Evolutionary conservation across 2,329 filamentous ascomycete genomes (phyloP).

Genomic region (Aspergillus terreus): DNA sequence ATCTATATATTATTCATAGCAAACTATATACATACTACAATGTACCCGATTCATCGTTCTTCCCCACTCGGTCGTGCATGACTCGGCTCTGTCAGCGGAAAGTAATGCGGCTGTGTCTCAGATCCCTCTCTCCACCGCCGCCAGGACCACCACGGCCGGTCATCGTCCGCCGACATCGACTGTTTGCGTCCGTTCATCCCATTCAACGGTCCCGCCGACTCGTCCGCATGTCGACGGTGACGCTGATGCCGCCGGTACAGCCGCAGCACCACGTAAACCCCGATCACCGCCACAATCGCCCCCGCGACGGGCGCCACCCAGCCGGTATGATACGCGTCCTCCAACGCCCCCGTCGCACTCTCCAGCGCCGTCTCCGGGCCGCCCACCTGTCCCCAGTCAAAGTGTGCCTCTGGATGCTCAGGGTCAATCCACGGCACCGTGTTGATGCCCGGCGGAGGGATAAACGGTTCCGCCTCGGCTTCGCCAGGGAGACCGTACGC

Average conservation of each 20-base stretch:
- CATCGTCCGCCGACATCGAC: neutral
- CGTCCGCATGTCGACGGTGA: conserved; percentile 3
- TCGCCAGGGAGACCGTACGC: conserved; percentile 30
- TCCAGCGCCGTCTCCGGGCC: neutral
- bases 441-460: conserved; percentile 29
- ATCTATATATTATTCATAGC: neutral
- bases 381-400: conserved; percentile 10
- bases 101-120: conserved; percentile 18
- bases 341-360: neutral
- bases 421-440: conserved; percentile 33
- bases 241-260: conserved; percentile 9
- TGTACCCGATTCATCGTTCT: neutral
- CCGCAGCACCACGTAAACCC: conserved; percentile 9
- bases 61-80: neutral
- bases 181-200: conserved; percentile 17
- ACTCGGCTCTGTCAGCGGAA: conserved; percentile 23
- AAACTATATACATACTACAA: conserved; percentile 8
- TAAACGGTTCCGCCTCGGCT: conserved; percentile 18
- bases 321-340: conserved; percentile 4
- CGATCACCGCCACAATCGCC: conserved; percentile 7
- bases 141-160: conserved; percentile 31
- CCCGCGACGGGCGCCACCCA: conserved; percentile 14
- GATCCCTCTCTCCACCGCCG: conserved; percentile 21
- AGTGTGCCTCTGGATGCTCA: conserved; percentile 19
- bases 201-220: conserved; percentile 14